A percentile compares a stretch with the other conserved stretches of the same genome.
phyloP scores from a whole-genome alignment of 768 basidiomycete species.

The Suillus paluster region DNA sequence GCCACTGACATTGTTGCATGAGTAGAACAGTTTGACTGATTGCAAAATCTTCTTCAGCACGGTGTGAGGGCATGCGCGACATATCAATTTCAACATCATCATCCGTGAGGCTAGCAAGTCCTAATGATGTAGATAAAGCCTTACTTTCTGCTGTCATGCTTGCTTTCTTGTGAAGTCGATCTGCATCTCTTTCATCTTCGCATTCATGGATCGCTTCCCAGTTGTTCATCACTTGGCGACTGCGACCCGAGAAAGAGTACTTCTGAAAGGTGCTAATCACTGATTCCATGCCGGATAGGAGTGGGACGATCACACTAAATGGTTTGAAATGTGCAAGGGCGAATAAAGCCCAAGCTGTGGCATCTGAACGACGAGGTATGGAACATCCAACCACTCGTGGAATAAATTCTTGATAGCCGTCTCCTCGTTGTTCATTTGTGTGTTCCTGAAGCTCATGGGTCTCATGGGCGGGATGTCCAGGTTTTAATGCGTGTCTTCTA shows the following conservation, averaged over 20 bases:
- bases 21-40: too few species aligned
- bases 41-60: too few species aligned
- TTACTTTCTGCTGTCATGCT: neutral
- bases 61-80: too few species aligned
- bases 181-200: conserved; percentile 40
- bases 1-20: too few species aligned
- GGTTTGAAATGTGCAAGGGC: conserved; percentile 5
- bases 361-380: neutral
- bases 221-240: too few species aligned
- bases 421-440: conserved; percentile 7
- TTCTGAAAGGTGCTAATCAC: too few species aligned
- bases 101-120: too few species aligned
- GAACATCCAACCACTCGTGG: conserved; percentile 24
- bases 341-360: neutral
- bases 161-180: conserved; percentile 21
- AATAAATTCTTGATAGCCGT: conserved; percentile 1
- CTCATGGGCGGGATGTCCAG: conserved; percentile 6
- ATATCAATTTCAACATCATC: too few species aligned
- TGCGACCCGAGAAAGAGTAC: too few species aligned
- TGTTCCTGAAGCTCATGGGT: conserved; percentile 20
- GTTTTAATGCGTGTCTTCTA: neutral
- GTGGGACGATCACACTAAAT: neutral
- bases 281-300: too few species aligned
- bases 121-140: too few species aligned
- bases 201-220: conserved; percentile 41